Base-by-base conservation (phyloP, 495 filamentous ascomycete species). In the Aspergillus nidulans region DNA sequence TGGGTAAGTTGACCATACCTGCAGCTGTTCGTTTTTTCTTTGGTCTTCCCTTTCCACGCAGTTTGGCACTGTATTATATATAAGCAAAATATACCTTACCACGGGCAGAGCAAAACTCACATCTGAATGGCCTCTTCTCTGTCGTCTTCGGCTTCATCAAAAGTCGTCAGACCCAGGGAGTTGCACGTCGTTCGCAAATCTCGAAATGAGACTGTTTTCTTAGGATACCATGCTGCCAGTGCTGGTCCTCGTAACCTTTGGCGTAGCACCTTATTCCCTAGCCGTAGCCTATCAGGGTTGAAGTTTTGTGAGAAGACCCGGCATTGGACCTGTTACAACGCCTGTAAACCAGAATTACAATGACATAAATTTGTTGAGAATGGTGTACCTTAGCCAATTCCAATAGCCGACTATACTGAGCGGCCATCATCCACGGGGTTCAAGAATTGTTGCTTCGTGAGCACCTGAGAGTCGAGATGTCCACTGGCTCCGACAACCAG, bases 231-330 rank as follows among this genome's bases (percentile, higher is more conserved):
- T 54, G 87, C 77, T 18, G 84, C 85, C 47, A 96, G 72, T 0
- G 87, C 63, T 20, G 90, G 88, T 7, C 94, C 94, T 58, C 79
- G 81, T 25, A 97, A 77, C 55, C 90, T 81, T 67, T 96, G 86
- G 59, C 91, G 86, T 38, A 98, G 77, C 61, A 97, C 76, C 65
- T 91, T 92, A 75, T 90, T 95, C 57, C 94, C 94, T 40, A 87
- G 80, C 59, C 94, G 87, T 52, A 86, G 68, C 55, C 84, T 72
- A 24, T 86, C 76, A 12, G 94, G 94, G 72, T 98, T 98, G 79
- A 84, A 97, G 43, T 88, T 95, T 23, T 85, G 85, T 44, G 83
- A 84, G 79, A 98, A 98, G 69, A 98, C 85, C 68, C 85, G 83
- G 77, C 88, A 95, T 84, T 90, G 90, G 60, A 83, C 81, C 92